Evolutionary conservation across 441 rosid genomes (phyloP).

Genomic region (Isatis lusitanica): DNA sequence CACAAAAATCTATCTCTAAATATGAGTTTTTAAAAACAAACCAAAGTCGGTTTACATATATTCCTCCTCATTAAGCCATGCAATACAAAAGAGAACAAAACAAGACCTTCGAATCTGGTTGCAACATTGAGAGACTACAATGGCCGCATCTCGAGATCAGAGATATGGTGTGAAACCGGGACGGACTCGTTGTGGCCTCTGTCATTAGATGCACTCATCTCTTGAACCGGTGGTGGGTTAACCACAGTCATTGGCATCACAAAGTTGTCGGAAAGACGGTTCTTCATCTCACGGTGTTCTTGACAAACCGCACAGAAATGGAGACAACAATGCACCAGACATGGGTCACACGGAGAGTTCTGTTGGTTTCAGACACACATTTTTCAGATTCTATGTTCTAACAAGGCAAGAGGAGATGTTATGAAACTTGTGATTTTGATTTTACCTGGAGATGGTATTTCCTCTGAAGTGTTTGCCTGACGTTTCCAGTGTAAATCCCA

Average conservation of each 20-base stretch:
- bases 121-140: slow-evolving; percentile 41
- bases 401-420: not conserved
- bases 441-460: slow-evolving; percentile 73
- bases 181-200: slow-evolving; percentile 42
- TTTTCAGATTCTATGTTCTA: not conserved
- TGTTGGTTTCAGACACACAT: slow-evolving; percentile 30
- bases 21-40: not conserved
- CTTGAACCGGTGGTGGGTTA: slow-evolving; percentile 71
- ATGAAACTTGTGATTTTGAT: not conserved
- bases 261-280: slow-evolving; percentile 57
- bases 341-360: slow-evolving; percentile 77
- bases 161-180: slow-evolving; percentile 53
- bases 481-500: slow-evolving; percentile 71
- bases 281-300: slow-evolving; percentile 83
- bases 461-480: slow-evolving; percentile 60
- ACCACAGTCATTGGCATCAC: slow-evolving; percentile 68
- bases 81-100: slow-evolving; percentile 7
- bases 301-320: slow-evolving; percentile 79
- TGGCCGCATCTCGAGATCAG: slow-evolving; percentile 78
- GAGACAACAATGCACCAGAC: slow-evolving; percentile 63
- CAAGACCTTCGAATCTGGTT: slow-evolving; percentile 2
- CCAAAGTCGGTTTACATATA: slow-evolving; percentile 7
- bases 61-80: slow-evolving; percentile 3
- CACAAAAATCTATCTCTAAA: not conserved
- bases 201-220: slow-evolving; percentile 48